A percentile compares a stretch with the other conserved stretches of the same genome.
Conservation (phyloP, 2,329 filamentous ascomycete species). For the Mycosphaerella sp. region DNA sequence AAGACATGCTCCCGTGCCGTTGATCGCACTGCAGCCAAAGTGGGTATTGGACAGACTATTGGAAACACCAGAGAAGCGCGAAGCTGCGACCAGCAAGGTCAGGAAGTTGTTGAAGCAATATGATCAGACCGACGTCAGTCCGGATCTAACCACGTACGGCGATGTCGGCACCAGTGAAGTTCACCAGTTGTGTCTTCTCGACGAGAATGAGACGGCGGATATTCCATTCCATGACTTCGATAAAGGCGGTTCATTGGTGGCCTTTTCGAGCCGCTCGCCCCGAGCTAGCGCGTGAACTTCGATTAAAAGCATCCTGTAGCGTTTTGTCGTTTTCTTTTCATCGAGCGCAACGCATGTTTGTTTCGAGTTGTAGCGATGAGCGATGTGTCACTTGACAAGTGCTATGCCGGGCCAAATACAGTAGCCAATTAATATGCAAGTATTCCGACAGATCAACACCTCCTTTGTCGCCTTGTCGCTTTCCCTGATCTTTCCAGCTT, state of each 20-base stretch:
- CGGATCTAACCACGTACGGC: constrained; percentile 18
- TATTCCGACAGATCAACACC: neutral
- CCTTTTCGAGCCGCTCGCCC: constrained; percentile 9
- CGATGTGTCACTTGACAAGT: too few relatives aligned
- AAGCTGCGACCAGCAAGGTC: constrained; percentile 18
- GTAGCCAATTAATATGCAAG: neutral
- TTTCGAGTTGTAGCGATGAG: too few relatives aligned
- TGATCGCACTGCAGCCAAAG: constrained; percentile 20
- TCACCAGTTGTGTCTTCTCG: constrained; percentile 18
- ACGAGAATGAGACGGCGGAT: constrained; percentile 19
- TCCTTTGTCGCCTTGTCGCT: neutral
- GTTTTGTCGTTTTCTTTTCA: neutral
- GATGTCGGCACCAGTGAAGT: constrained; percentile 18
- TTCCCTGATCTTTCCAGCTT: too few relatives aligned
- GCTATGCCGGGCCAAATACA: too few relatives aligned
- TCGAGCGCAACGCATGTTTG: neutral
- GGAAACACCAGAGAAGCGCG: constrained; percentile 18
- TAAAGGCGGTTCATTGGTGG: constrained; percentile 13
- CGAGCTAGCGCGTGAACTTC: constrained; percentile 5
- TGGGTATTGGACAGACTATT: constrained; percentile 22
- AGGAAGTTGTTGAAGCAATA: constrained; percentile 20
- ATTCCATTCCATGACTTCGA: constrained; percentile 21
- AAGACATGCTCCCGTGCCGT: constrained; percentile 18
- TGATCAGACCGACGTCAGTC: constrained; percentile 19
- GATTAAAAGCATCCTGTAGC: neutral